Percentiles rank a stretch among this genome's conserved stretches.
Conservation (phyloP, 1,139 yeast species). For the Diutina sp. region DNA sequence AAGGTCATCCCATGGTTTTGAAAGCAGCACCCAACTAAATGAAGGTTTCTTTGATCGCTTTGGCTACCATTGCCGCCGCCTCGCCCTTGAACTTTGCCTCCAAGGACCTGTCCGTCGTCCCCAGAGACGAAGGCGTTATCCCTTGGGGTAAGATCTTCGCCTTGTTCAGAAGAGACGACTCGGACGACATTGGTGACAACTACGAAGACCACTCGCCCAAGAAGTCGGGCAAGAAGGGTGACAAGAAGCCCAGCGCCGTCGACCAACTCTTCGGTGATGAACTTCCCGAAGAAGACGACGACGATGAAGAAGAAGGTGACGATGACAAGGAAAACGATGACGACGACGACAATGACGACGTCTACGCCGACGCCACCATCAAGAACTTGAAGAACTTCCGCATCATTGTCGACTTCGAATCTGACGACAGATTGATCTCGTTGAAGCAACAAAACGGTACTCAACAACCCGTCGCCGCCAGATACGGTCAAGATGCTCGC, state of each 20-base stretch:
- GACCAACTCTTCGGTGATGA: not conserved
- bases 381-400: constrained; percentile 2
- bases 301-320: not conserved
- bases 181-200: not conserved
- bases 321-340: not conserved
- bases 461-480: not conserved
- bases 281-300: not conserved
- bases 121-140: not conserved
- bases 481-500: not conserved
- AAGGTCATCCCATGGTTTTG: not conserved
- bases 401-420: not conserved
- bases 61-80: constrained; percentile 1
- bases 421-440: not conserved
- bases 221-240: not conserved
- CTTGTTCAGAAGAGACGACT: not conserved
- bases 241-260: not conserved
- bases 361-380: not conserved
- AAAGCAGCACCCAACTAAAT: not conserved
- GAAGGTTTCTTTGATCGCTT: not conserved
- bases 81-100: not conserved
- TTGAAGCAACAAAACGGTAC: not conserved
- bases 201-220: not conserved
- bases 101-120: not conserved
- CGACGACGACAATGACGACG: not conserved
- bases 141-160: not conserved